A percentile compares a stretch with the other conserved stretches of the same genome.
Conservation (phyloP, 176 grass and related monocot genomes). For the Oryza brachyantha region DNA sequence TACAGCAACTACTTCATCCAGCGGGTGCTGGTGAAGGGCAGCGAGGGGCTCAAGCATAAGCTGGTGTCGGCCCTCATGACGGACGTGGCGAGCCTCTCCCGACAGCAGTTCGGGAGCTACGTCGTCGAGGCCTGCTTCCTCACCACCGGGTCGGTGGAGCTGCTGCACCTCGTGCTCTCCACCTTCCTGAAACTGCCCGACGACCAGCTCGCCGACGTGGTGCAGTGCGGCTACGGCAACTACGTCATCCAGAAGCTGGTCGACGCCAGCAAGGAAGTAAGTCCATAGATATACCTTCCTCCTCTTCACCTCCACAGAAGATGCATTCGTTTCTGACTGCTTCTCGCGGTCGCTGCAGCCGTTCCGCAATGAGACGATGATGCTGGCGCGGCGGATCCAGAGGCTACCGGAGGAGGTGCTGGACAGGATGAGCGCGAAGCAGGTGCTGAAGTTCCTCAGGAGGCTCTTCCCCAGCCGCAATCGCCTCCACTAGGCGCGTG, state of each 20-base stretch:
- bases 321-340: not conserved
- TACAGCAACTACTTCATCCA: constrained; percentile 55
- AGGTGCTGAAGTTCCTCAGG: constrained; percentile 23
- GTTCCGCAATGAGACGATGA: not conserved
- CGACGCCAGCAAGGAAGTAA: not conserved
- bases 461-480: not conserved
- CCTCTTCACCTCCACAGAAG: too few species aligned
- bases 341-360: not conserved
- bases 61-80: constrained; percentile 10
- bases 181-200: not conserved
- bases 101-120: constrained; percentile 35
- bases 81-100: constrained; percentile 1
- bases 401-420: not conserved
- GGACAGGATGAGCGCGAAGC: not conserved
- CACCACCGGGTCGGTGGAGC: not conserved
- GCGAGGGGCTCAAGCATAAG: not conserved
- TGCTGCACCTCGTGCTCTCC: not conserved
- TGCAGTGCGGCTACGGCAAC: constrained; percentile 20
- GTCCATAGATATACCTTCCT: not conserved
- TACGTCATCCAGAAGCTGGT: constrained; percentile 43
- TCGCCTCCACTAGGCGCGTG: not conserved
- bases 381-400: constrained; percentile 31
- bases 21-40: not conserved
- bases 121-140: constrained; percentile 45
- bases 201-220: constrained; percentile 10